These are phyloP conservation scores for Tetrahymena elliotti DNA, from an alignment of 73 alveolate species.

Conservation along the genomic window DNA sequence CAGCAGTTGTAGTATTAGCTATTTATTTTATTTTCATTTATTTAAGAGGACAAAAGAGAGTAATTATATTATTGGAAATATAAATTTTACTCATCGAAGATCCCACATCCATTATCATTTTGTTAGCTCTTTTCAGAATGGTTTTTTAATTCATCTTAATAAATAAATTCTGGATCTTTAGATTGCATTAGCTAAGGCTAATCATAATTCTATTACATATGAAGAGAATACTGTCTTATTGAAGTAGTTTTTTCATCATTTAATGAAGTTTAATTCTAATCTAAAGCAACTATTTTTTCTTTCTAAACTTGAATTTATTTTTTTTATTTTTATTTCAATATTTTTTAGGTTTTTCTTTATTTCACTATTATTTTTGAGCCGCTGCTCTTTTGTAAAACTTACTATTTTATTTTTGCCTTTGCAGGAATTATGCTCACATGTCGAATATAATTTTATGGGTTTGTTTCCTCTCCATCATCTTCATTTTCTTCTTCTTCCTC, in stretches of 20 bases:
- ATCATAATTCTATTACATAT: not conserved
- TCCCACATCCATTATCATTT: not conserved
- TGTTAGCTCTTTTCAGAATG: not conserved
- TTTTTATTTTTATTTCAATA: not conserved
- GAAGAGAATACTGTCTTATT: not conserved
- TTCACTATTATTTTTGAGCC: not conserved
- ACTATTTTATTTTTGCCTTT: not conserved
- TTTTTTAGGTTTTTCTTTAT: not conserved
- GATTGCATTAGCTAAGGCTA: not conserved
- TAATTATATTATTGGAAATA: too few species aligned
- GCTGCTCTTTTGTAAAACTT: not conserved
- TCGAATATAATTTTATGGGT: not conserved
- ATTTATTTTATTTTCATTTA: not conserved
- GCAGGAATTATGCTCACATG: not conserved
- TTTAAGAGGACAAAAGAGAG: not conserved
- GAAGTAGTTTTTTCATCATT: not conserved
- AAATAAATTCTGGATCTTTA: not conserved
- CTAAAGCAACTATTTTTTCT: not conserved
- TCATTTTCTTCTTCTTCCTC: not conserved
- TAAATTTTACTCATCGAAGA: not conserved
- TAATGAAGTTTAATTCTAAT: too few species aligned
- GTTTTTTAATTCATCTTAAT: not conserved
- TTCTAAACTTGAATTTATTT: too few species aligned
- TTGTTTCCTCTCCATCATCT: not conserved
- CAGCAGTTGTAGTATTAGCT: not conserved